Base-by-base conservation (phyloP, 257 asterid species). In the Striga asiatica region DNA sequence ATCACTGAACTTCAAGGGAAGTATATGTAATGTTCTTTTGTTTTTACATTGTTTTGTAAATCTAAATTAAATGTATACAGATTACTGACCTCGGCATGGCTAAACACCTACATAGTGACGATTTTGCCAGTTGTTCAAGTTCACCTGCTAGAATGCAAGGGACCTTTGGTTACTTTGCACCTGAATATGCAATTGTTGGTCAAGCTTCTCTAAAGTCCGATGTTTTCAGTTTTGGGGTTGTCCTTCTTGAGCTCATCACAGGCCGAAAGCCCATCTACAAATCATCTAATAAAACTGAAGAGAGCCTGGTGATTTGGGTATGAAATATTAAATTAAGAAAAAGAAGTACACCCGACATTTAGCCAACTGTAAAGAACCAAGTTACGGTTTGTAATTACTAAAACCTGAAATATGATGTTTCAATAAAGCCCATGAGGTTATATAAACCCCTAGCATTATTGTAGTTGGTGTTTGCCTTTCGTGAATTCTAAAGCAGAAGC, bases 21-120 rank as follows among this genome's bases (percentile, higher is more conserved):
- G 32, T 28, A 3, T 42, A 5, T 18, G 24, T 41, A 41, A 41
- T 43, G 17, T 18, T 2, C 16, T 41, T n/a, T 41, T 8, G 18
- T 41, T 32, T 21, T 38, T 14, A 20, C 22, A 48, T 27, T 48
- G 22, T 49, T 48, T 9, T 38, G 25, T 38, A 51, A 61, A 49
- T n/a, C n/a, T 4, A 41, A 9, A 37, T 49, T 41, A 22, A 10
- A 25, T 46, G 53, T 35, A 14, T 11, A 3, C 82, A 91, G 99
- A 88, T 92, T 53, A 79, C 94, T 21, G 99, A 92, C 81, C 95
- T 92, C 58, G 99, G 97, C 57, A 84, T 92, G 99, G 99, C 99
- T 17, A 92, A 78, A 66, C 99, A 84, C 71, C 68, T 92, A 3
- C 81, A 68, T 1, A 79, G 49, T 48, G 99, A 88, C 34, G 99